Base-by-base conservation (phyloP, 306 rosid genomes). In the Casuarina cunninghamiana region DNA sequence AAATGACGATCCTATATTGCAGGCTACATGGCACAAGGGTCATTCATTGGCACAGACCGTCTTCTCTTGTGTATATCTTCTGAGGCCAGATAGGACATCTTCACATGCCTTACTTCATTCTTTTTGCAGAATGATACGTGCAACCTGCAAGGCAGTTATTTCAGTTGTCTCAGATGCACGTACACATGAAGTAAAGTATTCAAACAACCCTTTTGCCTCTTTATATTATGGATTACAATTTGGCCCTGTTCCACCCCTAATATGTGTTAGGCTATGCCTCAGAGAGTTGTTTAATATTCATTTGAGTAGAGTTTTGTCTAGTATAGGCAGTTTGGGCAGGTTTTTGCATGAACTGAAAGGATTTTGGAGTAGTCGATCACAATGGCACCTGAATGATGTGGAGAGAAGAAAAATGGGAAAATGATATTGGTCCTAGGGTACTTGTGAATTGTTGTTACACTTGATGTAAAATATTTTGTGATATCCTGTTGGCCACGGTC, bases 1-100 rank as follows among this genome's bases (percentile, higher is more conserved):
- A 84, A 84, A 67, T 21, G 78, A 53, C 46, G 62, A 62, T 83
- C 75, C 83, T 75, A 76, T 62, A 39, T 85, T 85, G 86, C 97
- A 95, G 98, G 98, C 97, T 32, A 95, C 98, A 83, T 95, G 98
- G 98, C 98, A 95, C 91, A 91, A 86, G 91, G 98, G 98, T 82
- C 98, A 95, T 82, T 91, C 98, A 65, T 82, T 95, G 90, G 96
- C 97, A 41, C 98, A 95, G 81, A 95, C 98, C 78, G 93, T 95
- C 83, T 95, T 91, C 89, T 92, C 98, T 37, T 95, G 98, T 83
- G 88, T 95, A 81, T 95, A 95, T 91, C 97, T 95, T 87, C 81
- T 92, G 53, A 89, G 85, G 81, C 93, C 86, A 46, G 98, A 91
- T 53, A 92, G 98, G 88, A 92, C 96, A 75, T 88, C 90, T 74